phyloP scores from a whole-genome alignment of 176 grass and related monocot genomes.

The Aegilops umbellulata region DNA sequence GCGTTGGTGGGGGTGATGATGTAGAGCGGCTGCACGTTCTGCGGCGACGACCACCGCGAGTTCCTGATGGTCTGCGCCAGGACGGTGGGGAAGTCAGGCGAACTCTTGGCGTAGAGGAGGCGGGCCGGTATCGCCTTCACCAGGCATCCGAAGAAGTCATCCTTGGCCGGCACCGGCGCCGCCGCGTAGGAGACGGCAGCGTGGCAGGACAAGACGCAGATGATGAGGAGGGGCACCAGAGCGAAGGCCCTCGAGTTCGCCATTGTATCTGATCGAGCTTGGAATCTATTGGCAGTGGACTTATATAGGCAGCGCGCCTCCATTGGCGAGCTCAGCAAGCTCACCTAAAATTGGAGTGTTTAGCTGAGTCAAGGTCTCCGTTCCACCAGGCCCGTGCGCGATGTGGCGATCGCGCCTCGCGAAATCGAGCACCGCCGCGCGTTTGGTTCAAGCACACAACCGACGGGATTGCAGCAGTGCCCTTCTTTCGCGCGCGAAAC shows the following conservation, averaged over 20 bases:
- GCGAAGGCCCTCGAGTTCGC: slow-evolving; percentile 11
- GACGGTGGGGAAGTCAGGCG: slow-evolving; percentile 23
- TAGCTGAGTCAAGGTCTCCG: too few species aligned
- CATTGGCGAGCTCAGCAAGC: too few species aligned
- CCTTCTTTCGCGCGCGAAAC: background rate
- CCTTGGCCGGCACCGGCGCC: background rate
- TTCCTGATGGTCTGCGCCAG: slow-evolving; percentile 50
- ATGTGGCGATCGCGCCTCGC: too few species aligned
- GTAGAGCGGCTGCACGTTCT: slow-evolving; percentile 30
- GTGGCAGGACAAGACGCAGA: slow-evolving; percentile 2
- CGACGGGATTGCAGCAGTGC: background rate
- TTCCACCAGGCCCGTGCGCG: too few species aligned
- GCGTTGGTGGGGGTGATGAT: slow-evolving; percentile 35
- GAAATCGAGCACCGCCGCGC: background rate
- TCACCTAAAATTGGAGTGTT: too few species aligned
- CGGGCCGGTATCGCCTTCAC: background rate
- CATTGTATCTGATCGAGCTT: slow-evolving; percentile 5
- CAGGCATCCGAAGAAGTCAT: slow-evolving; percentile 57
- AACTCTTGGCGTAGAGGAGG: slow-evolving; percentile 32
- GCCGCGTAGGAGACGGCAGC: background rate
- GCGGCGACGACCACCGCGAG: slow-evolving; percentile 36
- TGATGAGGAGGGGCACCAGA: slow-evolving; percentile 17
- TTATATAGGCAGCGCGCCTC: slow-evolving; percentile 9
- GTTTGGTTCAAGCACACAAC: background rate
- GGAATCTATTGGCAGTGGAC: background rate